These are phyloP conservation scores for Colletotrichum lentis DNA, from an alignment of 2,329 filamentous ascomycete genomes.

Conservation along the genomic window DNA sequence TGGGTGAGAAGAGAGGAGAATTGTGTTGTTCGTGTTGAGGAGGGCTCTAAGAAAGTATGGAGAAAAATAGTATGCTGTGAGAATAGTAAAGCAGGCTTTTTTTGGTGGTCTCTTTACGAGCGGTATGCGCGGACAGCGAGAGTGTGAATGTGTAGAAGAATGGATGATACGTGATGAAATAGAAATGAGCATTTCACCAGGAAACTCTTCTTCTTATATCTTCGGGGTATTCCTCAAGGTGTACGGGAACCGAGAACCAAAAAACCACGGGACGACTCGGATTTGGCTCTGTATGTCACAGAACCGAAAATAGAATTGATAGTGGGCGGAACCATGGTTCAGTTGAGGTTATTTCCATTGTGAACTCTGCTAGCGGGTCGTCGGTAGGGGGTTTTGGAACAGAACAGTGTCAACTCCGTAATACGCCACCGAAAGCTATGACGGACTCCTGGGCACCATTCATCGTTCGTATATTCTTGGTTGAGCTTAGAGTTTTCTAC, in stretches of 20 bases:
- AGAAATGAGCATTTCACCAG: background rate
- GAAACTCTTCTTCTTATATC: background rate
- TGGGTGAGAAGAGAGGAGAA: background rate
- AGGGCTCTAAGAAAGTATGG: background rate
- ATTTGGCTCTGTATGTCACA: background rate
- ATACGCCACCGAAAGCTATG: background rate
- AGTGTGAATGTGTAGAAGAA: background rate
- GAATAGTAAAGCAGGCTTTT: background rate
- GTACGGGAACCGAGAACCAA: background rate
- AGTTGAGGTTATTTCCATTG: no score
- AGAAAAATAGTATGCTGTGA: background rate
- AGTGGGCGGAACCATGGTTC: background rate
- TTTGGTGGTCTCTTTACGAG: background rate
- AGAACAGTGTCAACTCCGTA: no score
- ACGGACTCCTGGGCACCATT: no score
- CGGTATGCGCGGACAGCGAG: background rate
- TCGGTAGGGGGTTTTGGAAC: background rate
- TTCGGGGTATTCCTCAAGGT: background rate
- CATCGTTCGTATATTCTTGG: background rate
- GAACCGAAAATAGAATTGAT: background rate
- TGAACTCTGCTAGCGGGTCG: background rate
- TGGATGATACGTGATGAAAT: background rate
- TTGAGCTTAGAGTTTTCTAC: background rate
- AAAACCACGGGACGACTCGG: background rate
- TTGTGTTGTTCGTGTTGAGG: background rate